These are phyloP conservation scores for Linum trigynum DNA, from an alignment of 345 rosid species.

Conservation along the genomic window DNA sequence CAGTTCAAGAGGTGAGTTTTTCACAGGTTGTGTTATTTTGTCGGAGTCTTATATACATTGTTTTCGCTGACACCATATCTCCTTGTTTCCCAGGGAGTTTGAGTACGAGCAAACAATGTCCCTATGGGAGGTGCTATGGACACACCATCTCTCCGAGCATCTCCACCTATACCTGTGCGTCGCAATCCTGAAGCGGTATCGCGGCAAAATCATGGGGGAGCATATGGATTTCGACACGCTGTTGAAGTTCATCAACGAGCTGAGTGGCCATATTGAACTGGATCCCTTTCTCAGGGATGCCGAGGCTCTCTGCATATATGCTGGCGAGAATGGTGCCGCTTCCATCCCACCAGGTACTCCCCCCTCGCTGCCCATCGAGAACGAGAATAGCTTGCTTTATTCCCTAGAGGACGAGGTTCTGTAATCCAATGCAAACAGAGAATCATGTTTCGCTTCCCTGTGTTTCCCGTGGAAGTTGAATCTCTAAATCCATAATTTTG, in stretches of 20 bases:
- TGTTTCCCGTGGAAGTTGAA: background rate
- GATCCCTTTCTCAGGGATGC: constrained; percentile 72
- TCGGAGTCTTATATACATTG: background rate
- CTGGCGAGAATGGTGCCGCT: constrained; percentile 91
- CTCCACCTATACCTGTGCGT: constrained; percentile 79
- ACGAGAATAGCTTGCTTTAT: constrained; percentile 38
- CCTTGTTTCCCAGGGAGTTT: constrained; percentile 55
- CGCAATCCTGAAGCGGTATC: constrained; percentile 81
- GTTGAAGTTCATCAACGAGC: constrained; percentile 84
- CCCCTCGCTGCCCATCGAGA: constrained; percentile 57
- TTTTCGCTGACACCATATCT: background rate
- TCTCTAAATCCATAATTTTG: background rate
- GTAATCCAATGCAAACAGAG: constrained; percentile 26
- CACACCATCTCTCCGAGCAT: constrained; percentile 76
- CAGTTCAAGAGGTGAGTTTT: constrained; percentile 83
- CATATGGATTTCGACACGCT: constrained; percentile 96
- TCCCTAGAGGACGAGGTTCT: constrained; percentile 57
- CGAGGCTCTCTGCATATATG: constrained; percentile 85
- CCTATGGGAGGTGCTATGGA: constrained; percentile 95
- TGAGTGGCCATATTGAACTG: constrained; percentile 72
- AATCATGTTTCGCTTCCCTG: background rate
- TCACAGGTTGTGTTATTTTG: background rate
- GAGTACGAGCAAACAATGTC: constrained; percentile 68
- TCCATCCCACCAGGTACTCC: constrained; percentile 91
- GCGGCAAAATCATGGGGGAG: constrained; percentile 76